These are phyloP conservation scores for Metarhizium robertsii DNA, from an alignment of 2,329 filamentous ascomycete genomes.

Conservation along the genomic window DNA sequence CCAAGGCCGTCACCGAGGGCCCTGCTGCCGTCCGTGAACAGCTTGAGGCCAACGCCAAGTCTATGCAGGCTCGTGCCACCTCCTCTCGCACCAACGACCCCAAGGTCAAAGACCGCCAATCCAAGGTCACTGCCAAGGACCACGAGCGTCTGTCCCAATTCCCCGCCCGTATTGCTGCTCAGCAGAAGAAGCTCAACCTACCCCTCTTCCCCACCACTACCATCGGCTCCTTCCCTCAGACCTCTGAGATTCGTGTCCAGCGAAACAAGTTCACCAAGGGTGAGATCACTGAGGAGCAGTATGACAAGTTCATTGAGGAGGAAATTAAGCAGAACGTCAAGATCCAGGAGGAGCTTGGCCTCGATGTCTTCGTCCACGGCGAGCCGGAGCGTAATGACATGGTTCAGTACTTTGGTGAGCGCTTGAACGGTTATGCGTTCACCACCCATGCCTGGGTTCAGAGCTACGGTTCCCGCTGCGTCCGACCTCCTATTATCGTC, in stretches of 20 bases:
- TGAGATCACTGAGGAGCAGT: conserved; percentile 84
- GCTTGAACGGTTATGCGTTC: conserved; percentile 93
- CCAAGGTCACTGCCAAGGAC: conserved; percentile 71
- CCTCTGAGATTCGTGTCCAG: conserved; percentile 93
- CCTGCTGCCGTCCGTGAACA: conserved; percentile 76
- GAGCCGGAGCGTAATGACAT: conserved; percentile 99
- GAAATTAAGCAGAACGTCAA: conserved; percentile 93
- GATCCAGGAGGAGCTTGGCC: conserved; percentile 95
- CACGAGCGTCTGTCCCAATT: conserved; percentile 93
- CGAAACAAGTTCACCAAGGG: conserved; percentile 99
- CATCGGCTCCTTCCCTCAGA: conserved; percentile 99
- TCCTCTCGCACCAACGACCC: conserved; percentile 96
- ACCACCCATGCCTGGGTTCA: conserved; percentile 99
- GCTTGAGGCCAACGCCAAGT: conserved; percentile 96
- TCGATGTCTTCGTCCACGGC: conserved; percentile 96
- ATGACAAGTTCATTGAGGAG: conserved; percentile 99
- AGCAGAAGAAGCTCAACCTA: conserved; percentile 87
- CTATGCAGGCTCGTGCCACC: conserved; percentile 79
- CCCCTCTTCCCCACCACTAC: conserved; percentile 98
- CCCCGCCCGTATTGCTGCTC: conserved; percentile 72
- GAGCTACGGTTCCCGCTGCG: conserved; percentile 95
- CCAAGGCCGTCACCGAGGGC: conserved; percentile 93
- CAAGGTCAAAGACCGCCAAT: conserved; percentile 92
- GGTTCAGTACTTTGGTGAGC: conserved; percentile 99
- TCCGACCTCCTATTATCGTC: conserved; percentile 95